A percentile compares a stretch with the other conserved stretches of the same genome.
Conservation (phyloP, 148 eudicot genomes). For the Vaccinium vitisidaea region DNA sequence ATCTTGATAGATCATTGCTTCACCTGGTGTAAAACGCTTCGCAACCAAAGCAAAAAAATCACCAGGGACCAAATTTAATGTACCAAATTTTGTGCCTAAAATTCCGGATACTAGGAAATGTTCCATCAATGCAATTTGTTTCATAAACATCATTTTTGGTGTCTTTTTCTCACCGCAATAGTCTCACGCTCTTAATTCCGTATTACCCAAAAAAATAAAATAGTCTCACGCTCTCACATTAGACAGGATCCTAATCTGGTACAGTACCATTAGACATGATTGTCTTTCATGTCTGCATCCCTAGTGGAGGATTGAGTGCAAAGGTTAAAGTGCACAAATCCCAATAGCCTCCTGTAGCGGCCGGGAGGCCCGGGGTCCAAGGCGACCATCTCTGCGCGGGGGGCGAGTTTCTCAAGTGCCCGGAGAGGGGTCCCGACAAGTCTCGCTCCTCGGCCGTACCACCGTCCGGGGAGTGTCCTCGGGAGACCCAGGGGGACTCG, state of each 20-base stretch:
- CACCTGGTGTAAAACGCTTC: background rate
- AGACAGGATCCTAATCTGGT: background rate
- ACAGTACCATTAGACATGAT: background rate
- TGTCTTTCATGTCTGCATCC: background rate
- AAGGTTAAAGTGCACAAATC: background rate
- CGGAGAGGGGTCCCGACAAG: too few species aligned
- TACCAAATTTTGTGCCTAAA: background rate
- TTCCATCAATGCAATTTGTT: background rate
- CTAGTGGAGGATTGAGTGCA: background rate
- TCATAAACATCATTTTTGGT: background rate
- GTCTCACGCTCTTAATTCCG: too few species aligned
- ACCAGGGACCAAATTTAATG: background rate
- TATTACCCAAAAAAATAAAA: too few species aligned
- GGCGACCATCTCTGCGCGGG: too few species aligned
- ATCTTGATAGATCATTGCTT: background rate
- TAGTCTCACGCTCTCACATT: background rate
- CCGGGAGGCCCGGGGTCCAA: too few species aligned
- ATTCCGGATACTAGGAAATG: background rate
- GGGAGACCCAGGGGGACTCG: too few species aligned
- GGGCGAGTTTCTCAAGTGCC: too few species aligned
- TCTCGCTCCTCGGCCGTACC: too few species aligned
- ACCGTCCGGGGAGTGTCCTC: too few species aligned
- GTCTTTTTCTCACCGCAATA: background rate
- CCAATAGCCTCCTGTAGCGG: too few species aligned
- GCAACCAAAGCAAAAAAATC: background rate